Percentiles rank a stretch among this genome's conserved stretches.
These are phyloP conservation scores for Allantophomopsis cytisporea DNA, from an alignment of 2,329 filamentous ascomycete genomes.

Conservation along the genomic window DNA sequence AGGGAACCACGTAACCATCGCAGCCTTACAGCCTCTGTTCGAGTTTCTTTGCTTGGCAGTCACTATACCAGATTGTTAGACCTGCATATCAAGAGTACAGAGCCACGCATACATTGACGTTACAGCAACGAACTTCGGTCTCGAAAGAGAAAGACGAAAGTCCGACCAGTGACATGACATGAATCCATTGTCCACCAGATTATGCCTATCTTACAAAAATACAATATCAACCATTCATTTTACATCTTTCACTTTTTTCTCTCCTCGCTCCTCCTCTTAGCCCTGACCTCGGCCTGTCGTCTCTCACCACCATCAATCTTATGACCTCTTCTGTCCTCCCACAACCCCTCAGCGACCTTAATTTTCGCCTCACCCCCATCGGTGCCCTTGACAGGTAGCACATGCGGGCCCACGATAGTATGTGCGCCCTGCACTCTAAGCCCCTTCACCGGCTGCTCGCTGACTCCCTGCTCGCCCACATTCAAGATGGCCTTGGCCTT, in stretches of 20 bases:
- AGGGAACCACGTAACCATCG: too few relatives aligned
- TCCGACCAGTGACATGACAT: too few relatives aligned
- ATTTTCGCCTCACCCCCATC: conserved; percentile 49
- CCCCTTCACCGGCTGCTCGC: conserved; percentile 38
- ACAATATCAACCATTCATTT: too few relatives aligned
- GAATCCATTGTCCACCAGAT: too few relatives aligned
- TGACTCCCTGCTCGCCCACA: conserved; percentile 28
- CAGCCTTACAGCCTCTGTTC: too few relatives aligned
- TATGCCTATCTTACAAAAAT: too few relatives aligned
- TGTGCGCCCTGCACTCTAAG: conserved; percentile 56
- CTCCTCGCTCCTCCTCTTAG: conserved; percentile 70
- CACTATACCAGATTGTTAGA: too few relatives aligned
- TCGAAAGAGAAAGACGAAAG: too few relatives aligned
- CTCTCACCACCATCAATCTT: conserved; percentile 97
- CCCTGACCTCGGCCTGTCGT: conserved; percentile 70
- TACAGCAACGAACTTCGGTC: too few relatives aligned
- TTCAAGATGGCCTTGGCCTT: conserved; percentile 43
- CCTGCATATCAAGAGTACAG: too few relatives aligned
- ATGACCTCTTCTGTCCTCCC: conserved; percentile 74
- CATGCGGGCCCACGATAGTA: conserved; percentile 63
- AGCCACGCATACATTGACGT: too few relatives aligned
- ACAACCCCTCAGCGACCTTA: conserved; percentile 71
- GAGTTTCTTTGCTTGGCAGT: too few relatives aligned
- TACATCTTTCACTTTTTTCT: conserved; percentile 15
- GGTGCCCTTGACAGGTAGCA: conserved; percentile 51